Base-by-base conservation (phyloP, 164 flowering plant genomes). In the Paratinospora sagittata region DNA sequence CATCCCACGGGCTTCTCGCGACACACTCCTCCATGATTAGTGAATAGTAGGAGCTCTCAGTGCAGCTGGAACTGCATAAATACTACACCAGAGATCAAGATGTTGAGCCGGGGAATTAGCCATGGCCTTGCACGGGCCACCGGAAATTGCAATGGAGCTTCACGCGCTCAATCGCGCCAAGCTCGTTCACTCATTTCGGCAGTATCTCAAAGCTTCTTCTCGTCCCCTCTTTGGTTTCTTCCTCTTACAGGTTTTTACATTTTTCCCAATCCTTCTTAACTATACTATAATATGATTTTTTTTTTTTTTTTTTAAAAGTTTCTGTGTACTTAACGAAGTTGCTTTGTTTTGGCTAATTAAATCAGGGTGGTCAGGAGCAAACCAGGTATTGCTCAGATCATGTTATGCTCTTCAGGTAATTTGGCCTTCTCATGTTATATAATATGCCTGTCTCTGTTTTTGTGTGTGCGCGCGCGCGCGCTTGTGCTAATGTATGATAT, bases 81-180 rank as follows among this genome's bases (percentile, higher is more conserved):
- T 67, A 67, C 55, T 67, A 6, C 19, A 23, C 27, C 34, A 30
- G 33, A 41, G 47, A 43, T 26, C 57, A 57, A 67, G 57, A 43
- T 65, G 43, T 65, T 41, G 10, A 5, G 34, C 69, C 19, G 19
- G 41, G 21, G n/a, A 33, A 34, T 3, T 49, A 36, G 66, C 66
- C 65, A 70, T 70, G 72, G 72, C 72, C 14, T 70, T 65, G 1
- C 66, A 70, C 66, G 69, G 58, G 21, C 69, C 69, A 3, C 69
- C 69, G 27, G 69, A 67, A 14, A 43, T 67, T 21, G 69, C 69
- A 19, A 67, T 67, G 69, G 69, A 67, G 34, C 69, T 67, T 26
- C 69, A 67, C 34, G 69, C 69, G 16, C 69, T 67, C 69, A 43
- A 45, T 19, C 69, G 69, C 19, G 69, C 69, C 30, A 67, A 67